Evolutionary conservation across 2,329 filamentous ascomycete genomes (phyloP), one percentile per base, ranked within the genome.

Genomic region (Thielaviopsis populi): DNA sequence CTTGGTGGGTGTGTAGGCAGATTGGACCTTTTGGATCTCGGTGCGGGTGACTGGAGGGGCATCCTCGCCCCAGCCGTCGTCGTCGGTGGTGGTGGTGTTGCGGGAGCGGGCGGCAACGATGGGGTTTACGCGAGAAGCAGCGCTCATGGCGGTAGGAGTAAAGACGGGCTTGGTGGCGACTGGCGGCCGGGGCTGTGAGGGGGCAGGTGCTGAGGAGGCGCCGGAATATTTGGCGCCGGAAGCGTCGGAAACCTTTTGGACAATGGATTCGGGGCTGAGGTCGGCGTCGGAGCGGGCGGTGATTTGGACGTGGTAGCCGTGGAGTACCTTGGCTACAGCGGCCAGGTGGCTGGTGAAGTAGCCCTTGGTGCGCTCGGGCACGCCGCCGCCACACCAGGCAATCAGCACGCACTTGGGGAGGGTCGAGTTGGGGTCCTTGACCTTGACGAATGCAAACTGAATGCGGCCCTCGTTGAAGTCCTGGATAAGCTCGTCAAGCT

Each of bases 291-390:
- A 95, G 67, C 94, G 89, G 66, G 94, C 94, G 62, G 91, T 97
- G 70, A 99, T 88, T 77, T 99, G 92, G 66, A 99, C 91, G 74
- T 99, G 94, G 74, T 97, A 99, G 69, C 94, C 91, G 77, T 96
- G 91, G 50, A 99, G 83, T 69, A 96, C 81, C 76, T 96, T 96
- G 67, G 91, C 86, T 43, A 97, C 91, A 59, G 90, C 87, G 66
- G 88, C 86, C 59, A 94, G 79, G 75, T 99, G 92, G 76, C 91
- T 96, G 69, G 90, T 96, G 73, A 99, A 99, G 76, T 97, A 97
- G 68, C 94, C 94, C 77, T 97, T 99, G 67, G 92, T 97, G 70
- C 92, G 82, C 76, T 99, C 94, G n/a, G 94, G 94, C 17, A 99
- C 94, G 69, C 94, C 94, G 72, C 95, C 92, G 69, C 94, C 94